A percentile compares a stretch with the other conserved stretches of the same genome.
Conservation (phyloP, 148 eudicot species). For the Nepenthes mirabilis region DNA sequence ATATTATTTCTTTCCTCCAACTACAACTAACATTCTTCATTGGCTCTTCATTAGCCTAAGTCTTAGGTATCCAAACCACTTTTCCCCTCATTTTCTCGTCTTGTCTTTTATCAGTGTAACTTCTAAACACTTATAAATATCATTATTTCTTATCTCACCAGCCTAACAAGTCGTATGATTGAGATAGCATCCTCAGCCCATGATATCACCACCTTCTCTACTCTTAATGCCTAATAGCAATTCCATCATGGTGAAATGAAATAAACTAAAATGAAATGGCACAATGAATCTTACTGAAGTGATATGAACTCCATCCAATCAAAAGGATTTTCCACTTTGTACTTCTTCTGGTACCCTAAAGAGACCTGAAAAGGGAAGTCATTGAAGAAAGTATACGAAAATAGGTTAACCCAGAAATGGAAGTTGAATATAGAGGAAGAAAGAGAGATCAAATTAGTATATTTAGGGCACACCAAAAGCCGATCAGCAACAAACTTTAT, state of each 20-base stretch:
- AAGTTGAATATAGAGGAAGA: background rate
- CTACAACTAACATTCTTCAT: too few species aligned
- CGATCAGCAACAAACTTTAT: conserved; percentile 75
- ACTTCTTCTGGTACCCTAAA: conserved; percentile 40
- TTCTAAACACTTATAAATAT: too few species aligned
- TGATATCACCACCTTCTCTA: too few species aligned
- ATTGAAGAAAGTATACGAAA: background rate
- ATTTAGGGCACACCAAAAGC: conserved; percentile 36
- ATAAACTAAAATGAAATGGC: too few species aligned
- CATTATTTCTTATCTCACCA: too few species aligned
- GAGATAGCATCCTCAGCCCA: background rate
- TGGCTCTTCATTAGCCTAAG: too few species aligned
- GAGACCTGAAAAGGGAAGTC: conserved; percentile 35
- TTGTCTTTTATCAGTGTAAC: too few species aligned
- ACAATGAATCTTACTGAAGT: conserved; percentile 40
- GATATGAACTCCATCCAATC: conserved; percentile 96
- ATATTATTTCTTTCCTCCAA: too few species aligned
- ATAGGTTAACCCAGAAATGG: background rate
- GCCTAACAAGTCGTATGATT: too few species aligned
- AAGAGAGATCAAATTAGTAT: background rate
- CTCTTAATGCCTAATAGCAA: too few species aligned
- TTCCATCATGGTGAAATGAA: background rate
- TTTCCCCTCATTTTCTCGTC: too few species aligned
- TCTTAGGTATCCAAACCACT: too few species aligned
- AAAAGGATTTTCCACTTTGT: conserved; percentile 66